These are phyloP conservation scores for Lipomyces sp. DNA, from an alignment of 805 yeast genomes.

Conservation along the genomic window DNA sequence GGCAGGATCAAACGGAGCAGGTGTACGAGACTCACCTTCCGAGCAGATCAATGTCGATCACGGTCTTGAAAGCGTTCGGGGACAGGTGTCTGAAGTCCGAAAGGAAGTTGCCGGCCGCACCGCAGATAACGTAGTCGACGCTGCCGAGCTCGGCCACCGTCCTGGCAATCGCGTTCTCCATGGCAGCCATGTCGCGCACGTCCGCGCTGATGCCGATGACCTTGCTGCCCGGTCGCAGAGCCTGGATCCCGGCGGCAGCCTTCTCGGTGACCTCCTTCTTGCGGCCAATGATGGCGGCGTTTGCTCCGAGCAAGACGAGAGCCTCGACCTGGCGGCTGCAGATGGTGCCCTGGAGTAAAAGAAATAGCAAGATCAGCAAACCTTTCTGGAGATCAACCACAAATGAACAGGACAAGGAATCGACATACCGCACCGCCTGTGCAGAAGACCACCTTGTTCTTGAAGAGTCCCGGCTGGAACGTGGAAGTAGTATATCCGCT, in stretches of 20 bases:
- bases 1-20: neutral
- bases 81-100: conserved; percentile 75
- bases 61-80: conserved; percentile 84
- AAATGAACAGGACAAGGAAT: neutral
- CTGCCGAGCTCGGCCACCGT: conserved; percentile 70
- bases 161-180: conserved; percentile 58
- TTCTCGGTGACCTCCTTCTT: conserved; percentile 59
- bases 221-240: conserved; percentile 54
- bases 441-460: conserved; percentile 81
- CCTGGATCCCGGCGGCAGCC: conserved; percentile 65
- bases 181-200: conserved; percentile 65
- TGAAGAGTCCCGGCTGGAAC: conserved; percentile 60
- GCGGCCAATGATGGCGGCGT: conserved; percentile 83
- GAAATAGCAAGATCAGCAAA: neutral
- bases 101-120: conserved; percentile 94
- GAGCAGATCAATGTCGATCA: conserved; percentile 77
- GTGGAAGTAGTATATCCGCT: conserved; percentile 5
- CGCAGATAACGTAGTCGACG: conserved; percentile 85
- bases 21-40: conserved; percentile 55
- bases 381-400: neutral
- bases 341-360: conserved; percentile 61
- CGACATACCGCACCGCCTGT: conserved; percentile 76
- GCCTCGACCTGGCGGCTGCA: conserved; percentile 90
- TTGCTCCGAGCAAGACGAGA: conserved; percentile 74
- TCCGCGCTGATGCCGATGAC: conserved; percentile 75